Conservation (phyloP, 306 rosid species). For the Calophaca sinica region DNA sequence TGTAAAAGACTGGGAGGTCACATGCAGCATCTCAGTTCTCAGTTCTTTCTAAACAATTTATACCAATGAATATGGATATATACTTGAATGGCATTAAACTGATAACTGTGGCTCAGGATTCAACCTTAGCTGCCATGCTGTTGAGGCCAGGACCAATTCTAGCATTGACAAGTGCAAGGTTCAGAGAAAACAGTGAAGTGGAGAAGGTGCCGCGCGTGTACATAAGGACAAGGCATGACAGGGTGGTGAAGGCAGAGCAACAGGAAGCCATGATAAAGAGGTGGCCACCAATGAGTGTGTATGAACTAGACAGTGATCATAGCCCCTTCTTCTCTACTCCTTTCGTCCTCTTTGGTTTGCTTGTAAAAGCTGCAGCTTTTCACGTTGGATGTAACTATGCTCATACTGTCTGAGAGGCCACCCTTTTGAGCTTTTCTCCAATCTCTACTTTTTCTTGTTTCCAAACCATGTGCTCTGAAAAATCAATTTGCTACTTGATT, state of each 20-base stretch:
- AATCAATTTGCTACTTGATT: conserved; percentile 2
- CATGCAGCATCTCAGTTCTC: too few relatives aligned
- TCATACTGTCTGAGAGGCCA: background rate
- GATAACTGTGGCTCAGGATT: conserved; percentile 57
- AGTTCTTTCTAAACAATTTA: too few relatives aligned
- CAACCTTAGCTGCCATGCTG: conserved; percentile 79
- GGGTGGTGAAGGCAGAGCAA: conserved; percentile 71
- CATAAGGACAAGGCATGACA: conserved; percentile 74
- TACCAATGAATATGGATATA: too few relatives aligned
- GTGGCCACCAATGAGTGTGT: conserved; percentile 74
- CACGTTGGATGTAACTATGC: conserved; percentile 52
- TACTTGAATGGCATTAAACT: too few relatives aligned
- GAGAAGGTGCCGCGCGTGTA: conserved; percentile 72
- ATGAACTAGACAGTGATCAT: conserved; percentile 80
- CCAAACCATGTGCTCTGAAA: conserved; percentile 14
- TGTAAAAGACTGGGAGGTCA: too few relatives aligned
- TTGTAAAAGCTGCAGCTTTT: conserved; percentile 67
- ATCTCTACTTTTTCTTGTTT: background rate
- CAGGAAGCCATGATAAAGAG: conserved; percentile 82
- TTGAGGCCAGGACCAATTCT: conserved; percentile 77
- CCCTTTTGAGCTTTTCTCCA: background rate
- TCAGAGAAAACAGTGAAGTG: conserved; percentile 45
- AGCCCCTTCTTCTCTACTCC: conserved; percentile 87
- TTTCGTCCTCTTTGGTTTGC: conserved; percentile 77
- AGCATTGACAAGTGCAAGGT: conserved; percentile 64